phyloP scores from a whole-genome alignment of 2,329 filamentous ascomycete species.

The Penicillium sp. region DNA sequence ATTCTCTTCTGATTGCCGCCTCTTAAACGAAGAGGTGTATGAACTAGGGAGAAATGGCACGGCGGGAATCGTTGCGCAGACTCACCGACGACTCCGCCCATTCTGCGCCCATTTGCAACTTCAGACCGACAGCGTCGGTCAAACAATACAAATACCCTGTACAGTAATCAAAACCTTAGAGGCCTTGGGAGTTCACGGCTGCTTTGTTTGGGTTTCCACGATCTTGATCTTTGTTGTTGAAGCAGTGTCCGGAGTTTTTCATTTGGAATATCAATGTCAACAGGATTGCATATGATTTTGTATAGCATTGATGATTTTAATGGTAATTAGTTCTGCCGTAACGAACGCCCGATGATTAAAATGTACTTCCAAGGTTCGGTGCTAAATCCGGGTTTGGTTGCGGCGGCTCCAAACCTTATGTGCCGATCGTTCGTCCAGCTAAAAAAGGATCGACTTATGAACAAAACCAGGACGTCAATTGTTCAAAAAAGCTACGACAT shows the following conservation, averaged over 20 bases:
- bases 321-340: background rate
- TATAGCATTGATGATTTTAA: background rate
- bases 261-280: background rate
- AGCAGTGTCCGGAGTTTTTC: slow-evolving; percentile 6
- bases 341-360: background rate
- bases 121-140: background rate
- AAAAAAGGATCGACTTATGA: background rate
- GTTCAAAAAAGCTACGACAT: background rate
- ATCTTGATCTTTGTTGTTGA: background rate
- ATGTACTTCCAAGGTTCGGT: background rate
- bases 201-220: slow-evolving; percentile 2
- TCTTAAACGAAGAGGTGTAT: background rate
- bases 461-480: background rate
- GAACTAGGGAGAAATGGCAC: background rate
- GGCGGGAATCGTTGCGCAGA: background rate
- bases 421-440: background rate
- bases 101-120: background rate
- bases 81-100: background rate
- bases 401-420: background rate
- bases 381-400: background rate
- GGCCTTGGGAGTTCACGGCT: slow-evolving; percentile 12
- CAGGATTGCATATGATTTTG: background rate
- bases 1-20: background rate
- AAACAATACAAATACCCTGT: slow-evolving; percentile 14
- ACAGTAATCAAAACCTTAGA: slow-evolving; percentile 17